Conservation (phyloP, 2,329 filamentous ascomycete species). For the Calycina marina region DNA sequence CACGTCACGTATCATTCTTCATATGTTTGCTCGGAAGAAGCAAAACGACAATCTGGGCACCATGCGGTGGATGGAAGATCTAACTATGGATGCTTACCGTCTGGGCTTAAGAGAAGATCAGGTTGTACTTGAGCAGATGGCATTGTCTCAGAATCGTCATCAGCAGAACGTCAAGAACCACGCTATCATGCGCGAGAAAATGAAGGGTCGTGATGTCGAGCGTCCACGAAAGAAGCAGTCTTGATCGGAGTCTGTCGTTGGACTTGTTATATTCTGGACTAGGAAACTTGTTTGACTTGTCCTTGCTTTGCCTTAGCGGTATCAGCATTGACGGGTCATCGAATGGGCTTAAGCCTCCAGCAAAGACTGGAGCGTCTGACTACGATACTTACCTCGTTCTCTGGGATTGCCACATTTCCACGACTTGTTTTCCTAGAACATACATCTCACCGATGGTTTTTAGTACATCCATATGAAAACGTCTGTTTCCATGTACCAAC, state of each 20-base stretch:
- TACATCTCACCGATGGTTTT: no score
- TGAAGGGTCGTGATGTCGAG: background rate
- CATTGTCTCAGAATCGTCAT: slow-evolving; percentile 43
- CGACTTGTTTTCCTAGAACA: no score
- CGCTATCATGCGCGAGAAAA: slow-evolving; percentile 2
- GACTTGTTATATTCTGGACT: no score
- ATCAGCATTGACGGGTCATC: no score
- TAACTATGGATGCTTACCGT: slow-evolving; percentile 42
- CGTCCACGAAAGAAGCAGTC: background rate
- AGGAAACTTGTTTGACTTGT: no score
- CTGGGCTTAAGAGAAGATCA: slow-evolving; percentile 49
- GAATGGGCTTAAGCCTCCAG: no score
- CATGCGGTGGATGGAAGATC: slow-evolving; percentile 27
- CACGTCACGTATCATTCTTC: slow-evolving; percentile 37
- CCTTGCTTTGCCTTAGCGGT: no score
- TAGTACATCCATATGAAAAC: no score
- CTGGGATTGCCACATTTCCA: no score
- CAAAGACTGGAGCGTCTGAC: no score
- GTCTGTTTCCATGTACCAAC: no score
- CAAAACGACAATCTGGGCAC: slow-evolving; percentile 22
- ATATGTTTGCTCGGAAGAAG: slow-evolving; percentile 37
- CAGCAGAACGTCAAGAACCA: slow-evolving; percentile 43
- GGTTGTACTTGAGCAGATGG: slow-evolving; percentile 45
- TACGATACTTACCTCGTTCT: no score
- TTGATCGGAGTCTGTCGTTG: background rate